Percentiles rank a stretch among this genome's conserved stretches.
phyloP scores from a whole-genome alignment of 768 basidiomycete species.

The Collybia sp. region DNA sequence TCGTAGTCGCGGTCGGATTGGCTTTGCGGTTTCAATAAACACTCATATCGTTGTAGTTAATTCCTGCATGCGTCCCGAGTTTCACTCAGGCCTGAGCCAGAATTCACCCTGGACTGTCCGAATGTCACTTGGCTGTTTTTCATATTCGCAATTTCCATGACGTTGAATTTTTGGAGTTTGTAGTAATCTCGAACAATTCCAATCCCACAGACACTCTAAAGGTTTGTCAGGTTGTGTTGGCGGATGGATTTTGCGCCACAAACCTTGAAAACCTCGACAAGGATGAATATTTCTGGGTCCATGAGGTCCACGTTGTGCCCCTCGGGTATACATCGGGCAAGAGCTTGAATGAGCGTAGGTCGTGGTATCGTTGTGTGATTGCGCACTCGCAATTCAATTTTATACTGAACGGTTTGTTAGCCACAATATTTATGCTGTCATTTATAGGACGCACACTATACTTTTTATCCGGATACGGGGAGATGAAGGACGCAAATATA shows the following conservation, averaged over 20 bases:
- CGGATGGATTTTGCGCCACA: constrained; percentile 5
- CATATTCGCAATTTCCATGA: constrained; percentile 61
- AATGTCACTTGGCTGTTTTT: constrained; percentile 31
- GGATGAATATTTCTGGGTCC: constrained; percentile 66
- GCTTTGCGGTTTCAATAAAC: no score
- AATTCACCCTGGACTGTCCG: constrained; percentile 1
- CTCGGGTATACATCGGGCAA: constrained; percentile 68
- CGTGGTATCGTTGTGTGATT: constrained; percentile 73
- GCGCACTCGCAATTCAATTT: constrained; percentile 70
- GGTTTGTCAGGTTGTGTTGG: not conserved
- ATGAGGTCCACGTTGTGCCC: constrained; percentile 65
- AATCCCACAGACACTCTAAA: constrained; percentile 69
- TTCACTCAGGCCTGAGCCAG: no score
- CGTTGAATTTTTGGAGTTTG: constrained; percentile 70
- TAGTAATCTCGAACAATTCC: constrained; percentile 74
- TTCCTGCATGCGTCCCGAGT: no score
- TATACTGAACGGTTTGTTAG: constrained; percentile 48
- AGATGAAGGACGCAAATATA: constrained; percentile 49
- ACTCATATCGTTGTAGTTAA: no score
- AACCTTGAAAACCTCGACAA: constrained; percentile 85
- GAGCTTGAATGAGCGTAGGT: constrained; percentile 53
- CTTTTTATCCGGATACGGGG: constrained; percentile 33
- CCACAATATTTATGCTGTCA: not conserved
- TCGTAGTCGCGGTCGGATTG: no score
- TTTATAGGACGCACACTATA: constrained; percentile 38